Conservation (phyloP, 805 yeast species). For the Yarrowia osloensis region DNA sequence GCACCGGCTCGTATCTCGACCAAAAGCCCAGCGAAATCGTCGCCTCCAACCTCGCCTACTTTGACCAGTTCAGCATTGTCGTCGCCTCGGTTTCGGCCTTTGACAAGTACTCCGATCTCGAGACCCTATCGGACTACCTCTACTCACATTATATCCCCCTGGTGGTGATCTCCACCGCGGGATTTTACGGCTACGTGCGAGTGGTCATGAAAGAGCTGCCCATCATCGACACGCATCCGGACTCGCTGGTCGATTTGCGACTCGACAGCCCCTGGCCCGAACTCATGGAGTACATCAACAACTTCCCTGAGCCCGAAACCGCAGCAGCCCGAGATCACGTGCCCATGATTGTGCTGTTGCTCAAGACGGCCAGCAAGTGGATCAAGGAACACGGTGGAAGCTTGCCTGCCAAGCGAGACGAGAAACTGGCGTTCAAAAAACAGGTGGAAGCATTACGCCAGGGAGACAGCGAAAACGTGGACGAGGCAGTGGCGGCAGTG, state of each 20-base stretch:
- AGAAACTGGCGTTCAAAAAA: slow-evolving; percentile 46
- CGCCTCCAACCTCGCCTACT: slow-evolving; percentile 39
- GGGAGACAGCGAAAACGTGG: slow-evolving; percentile 50
- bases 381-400: slow-evolving; percentile 36
- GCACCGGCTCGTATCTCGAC: slow-evolving; percentile 42
- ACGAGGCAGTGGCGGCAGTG: slow-evolving; percentile 53
- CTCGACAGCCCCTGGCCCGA: slow-evolving; percentile 74
- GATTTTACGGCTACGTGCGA: slow-evolving; percentile 66
- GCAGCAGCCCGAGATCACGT: slow-evolving; percentile 55
- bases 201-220: slow-evolving; percentile 58
- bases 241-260: slow-evolving; percentile 62
- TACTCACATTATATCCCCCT: slow-evolving; percentile 56
- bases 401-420: slow-evolving; percentile 45
- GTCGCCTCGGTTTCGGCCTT: slow-evolving; percentile 47
- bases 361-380: slow-evolving; percentile 56
- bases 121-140: slow-evolving; percentile 44
- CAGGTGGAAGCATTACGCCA: slow-evolving; percentile 47
- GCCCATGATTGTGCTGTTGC: slow-evolving; percentile 66
- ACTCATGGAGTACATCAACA: slow-evolving; percentile 52
- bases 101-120: slow-evolving; percentile 35
- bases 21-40: not conserved
- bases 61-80: slow-evolving; percentile 55
- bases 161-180: slow-evolving; percentile 53
- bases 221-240: slow-evolving; percentile 76
- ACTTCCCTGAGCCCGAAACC: slow-evolving; percentile 48